Percentiles rank a stretch among this genome's conserved stretches.
Evolutionary conservation across 176 grass and related monocot species (phyloP).

Genomic region (Aegilops tauschii): DNA sequence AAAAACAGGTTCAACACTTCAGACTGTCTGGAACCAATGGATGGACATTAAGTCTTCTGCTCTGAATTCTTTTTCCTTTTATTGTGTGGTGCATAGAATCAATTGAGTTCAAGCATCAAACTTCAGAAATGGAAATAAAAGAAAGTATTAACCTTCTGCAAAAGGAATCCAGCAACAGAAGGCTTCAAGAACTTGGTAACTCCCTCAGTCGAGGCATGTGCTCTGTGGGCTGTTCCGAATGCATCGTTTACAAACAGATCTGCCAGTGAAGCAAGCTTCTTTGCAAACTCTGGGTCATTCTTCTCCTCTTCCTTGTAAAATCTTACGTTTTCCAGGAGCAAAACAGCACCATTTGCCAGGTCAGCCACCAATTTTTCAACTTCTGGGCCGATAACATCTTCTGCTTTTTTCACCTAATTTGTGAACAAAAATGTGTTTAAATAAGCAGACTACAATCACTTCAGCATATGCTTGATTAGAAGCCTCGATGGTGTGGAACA

Average conservation of each 20-base stretch:
- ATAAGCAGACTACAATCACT: neutral
- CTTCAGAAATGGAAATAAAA: neutral
- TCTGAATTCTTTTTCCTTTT: neutral
- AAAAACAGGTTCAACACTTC: constrained; percentile 10
- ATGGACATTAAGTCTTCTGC: neutral
- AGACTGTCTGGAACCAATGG: neutral
- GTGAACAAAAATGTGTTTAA: neutral
- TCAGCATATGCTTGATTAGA: neutral
- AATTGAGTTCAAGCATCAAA: constrained; percentile 2
- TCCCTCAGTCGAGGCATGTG: constrained; percentile 77
- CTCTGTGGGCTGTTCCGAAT: constrained; percentile 74
- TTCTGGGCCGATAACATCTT: constrained; percentile 64
- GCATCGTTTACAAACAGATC: constrained; percentile 75
- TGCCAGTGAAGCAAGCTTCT: constrained; percentile 63
- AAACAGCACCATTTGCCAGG: constrained; percentile 48
- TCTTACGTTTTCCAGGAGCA: constrained; percentile 79
- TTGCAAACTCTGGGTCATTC: constrained; percentile 71
- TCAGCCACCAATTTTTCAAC: constrained; percentile 54
- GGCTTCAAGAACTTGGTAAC: constrained; percentile 73
- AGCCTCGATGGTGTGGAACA: neutral
- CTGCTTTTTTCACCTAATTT: constrained; percentile 61
- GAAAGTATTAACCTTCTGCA: constrained; percentile 55
- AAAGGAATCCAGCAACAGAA: constrained; percentile 69
- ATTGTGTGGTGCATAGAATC: neutral
- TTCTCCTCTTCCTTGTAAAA: constrained; percentile 87